Evolutionary conservation across 1,139 yeast genomes (phyloP).

Genomic region (Taiozyma sp.): DNA sequence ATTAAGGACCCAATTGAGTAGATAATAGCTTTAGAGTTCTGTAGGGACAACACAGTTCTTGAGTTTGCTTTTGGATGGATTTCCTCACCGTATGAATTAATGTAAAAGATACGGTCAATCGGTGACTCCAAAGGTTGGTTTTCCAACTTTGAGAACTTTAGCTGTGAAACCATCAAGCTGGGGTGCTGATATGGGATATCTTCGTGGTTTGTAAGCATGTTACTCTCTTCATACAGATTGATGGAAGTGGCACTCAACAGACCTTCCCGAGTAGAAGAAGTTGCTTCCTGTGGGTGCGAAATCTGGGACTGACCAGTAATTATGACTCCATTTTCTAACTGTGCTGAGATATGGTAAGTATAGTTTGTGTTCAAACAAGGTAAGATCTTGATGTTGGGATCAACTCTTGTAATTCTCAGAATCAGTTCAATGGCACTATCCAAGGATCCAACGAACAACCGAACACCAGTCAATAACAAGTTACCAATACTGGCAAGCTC

Average conservation of each 20-base stretch:
- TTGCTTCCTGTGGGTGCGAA: slow-evolving; percentile 60
- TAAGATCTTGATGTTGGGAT: slow-evolving; percentile 50
- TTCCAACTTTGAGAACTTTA: slow-evolving; percentile 60
- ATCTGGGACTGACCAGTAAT: slow-evolving; percentile 95
- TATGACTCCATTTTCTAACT: slow-evolving; percentile 60
- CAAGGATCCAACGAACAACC: slow-evolving; percentile 77
- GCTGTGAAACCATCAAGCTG: slow-evolving; percentile 66
- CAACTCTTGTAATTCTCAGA: slow-evolving; percentile 61
- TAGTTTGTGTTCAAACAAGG: slow-evolving; percentile 86
- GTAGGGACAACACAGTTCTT: slow-evolving; percentile 51
- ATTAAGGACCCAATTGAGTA: slow-evolving; percentile 85
- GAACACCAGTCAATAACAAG: slow-evolving; percentile 74
- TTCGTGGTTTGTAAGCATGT: slow-evolving; percentile 27
- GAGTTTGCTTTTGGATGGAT: slow-evolving; percentile 74
- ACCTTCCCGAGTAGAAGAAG: slow-evolving; percentile 2
- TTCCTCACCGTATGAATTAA: slow-evolving; percentile 87
- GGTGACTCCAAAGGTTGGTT: slow-evolving; percentile 69
- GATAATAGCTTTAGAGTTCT: slow-evolving; percentile 51
- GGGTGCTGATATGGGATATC: slow-evolving; percentile 70
- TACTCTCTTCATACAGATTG: slow-evolving; percentile 8
- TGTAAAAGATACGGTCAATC: slow-evolving; percentile 68
- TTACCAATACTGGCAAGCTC: slow-evolving; percentile 86
- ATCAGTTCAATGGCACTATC: slow-evolving; percentile 81
- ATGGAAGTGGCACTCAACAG: slow-evolving; percentile 9
- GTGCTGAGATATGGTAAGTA: slow-evolving; percentile 83